Conservation (phyloP, 345 rosid species). For the Salix suchowensis region DNA sequence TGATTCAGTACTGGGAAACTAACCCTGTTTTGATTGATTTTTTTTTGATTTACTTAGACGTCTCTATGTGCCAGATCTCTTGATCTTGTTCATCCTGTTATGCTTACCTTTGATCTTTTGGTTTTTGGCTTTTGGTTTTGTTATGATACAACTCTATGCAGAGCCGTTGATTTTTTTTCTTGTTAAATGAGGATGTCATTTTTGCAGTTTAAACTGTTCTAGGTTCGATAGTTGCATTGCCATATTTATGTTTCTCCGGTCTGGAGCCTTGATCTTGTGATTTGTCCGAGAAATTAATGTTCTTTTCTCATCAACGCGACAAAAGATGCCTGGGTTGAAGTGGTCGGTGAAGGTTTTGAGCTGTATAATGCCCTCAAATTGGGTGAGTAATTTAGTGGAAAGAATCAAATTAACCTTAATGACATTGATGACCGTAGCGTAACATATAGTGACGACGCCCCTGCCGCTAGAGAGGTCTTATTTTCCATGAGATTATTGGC, state of each 20-base stretch:
- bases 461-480: too few relatives aligned
- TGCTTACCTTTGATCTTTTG: background rate
- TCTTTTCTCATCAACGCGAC: too few relatives aligned
- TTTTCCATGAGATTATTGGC: too few relatives aligned
- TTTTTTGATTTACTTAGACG: background rate
- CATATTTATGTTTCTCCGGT: background rate
- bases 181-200: background rate
- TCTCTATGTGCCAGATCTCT: too few relatives aligned
- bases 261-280: too few relatives aligned
- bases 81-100: too few relatives aligned
- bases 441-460: background rate
- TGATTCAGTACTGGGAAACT: background rate
- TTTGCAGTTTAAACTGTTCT: background rate
- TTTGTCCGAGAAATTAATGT: too few relatives aligned
- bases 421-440: background rate
- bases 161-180: background rate
- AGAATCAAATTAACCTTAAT: background rate
- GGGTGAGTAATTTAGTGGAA: background rate
- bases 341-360: too few relatives aligned
- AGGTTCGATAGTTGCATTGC: too few relatives aligned
- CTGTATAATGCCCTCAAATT: background rate
- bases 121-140: too few relatives aligned
- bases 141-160: background rate
- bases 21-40: background rate
- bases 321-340: too few relatives aligned